Conservation (phyloP, 306 rosid genomes). For the Gastrolobium bilobum region DNA sequence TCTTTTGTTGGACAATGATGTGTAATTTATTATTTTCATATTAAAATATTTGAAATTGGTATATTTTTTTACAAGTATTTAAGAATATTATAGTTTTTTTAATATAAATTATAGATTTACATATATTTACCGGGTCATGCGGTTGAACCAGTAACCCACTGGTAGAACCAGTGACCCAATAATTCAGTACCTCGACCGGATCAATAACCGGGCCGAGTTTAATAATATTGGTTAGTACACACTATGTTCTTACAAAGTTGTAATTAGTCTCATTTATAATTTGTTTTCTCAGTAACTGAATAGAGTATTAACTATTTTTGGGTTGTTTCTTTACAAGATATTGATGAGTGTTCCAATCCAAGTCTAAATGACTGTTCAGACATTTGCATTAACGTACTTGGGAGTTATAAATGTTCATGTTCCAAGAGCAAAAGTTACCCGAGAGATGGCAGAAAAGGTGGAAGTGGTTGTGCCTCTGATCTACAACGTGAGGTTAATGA, state of each 20-base stretch:
- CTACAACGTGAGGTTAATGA: slow-evolving; percentile 21
- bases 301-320: neutral
- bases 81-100: no score
- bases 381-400: slow-evolving; percentile 30
- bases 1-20: no score
- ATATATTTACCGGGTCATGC: no score
- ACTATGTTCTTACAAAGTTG: slow-evolving; percentile 10
- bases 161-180: no score
- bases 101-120: no score
- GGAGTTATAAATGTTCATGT: slow-evolving; percentile 44
- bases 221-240: no score
- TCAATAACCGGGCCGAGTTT: no score
- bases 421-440: slow-evolving; percentile 3
- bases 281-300: neutral
- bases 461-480: slow-evolving; percentile 29
- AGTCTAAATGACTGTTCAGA: slow-evolving; percentile 18
- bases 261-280: neutral
- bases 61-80: no score
- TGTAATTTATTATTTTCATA: no score
- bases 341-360: slow-evolving; percentile 27
- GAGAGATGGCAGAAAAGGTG: slow-evolving; percentile 43
- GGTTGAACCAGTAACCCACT: no score
- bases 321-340: slow-evolving; percentile 22
- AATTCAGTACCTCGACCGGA: no score
- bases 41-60: no score